Conservation (phyloP, 495 filamentous ascomycete genomes). For the Darksidea phi region DNA sequence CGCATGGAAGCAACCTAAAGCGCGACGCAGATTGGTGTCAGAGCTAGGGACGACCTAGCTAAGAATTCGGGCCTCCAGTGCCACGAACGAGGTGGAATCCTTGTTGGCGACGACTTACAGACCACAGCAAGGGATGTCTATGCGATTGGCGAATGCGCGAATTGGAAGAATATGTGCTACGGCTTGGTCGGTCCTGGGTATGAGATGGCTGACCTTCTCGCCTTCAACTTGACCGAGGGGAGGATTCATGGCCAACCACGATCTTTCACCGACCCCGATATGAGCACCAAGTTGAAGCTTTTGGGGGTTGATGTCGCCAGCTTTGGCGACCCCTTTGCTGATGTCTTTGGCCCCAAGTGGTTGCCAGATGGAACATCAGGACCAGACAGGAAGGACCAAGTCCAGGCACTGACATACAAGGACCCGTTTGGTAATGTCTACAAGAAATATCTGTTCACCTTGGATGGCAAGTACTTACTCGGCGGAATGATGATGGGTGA, state of each 20-base stretch:
- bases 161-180: constrained; percentile 89
- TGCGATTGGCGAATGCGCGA: constrained; percentile 92
- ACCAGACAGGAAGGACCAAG: constrained; percentile 49
- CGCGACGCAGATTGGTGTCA: constrained; percentile 79
- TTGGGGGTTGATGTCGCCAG: constrained; percentile 92
- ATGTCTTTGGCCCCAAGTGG: constrained; percentile 78
- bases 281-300: constrained; percentile 95
- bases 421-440: constrained; percentile 91
- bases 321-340: constrained; percentile 96
- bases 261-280: constrained; percentile 78
- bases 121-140: constrained; percentile 77
- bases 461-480: constrained; percentile 88
- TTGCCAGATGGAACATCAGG: constrained; percentile 57
- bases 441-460: constrained; percentile 93
- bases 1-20: no score
- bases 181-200: constrained; percentile 91
- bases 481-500: constrained; percentile 99
- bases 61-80: constrained; percentile 68
- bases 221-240: constrained; percentile 91
- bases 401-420: constrained; percentile 88
- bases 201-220: constrained; percentile 93
- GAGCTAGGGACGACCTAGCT: constrained; percentile 79
- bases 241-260: constrained; percentile 66
- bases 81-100: constrained; percentile 71
- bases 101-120: constrained; percentile 67